A percentile compares a stretch with the other conserved stretches of the same genome.
phyloP scores from a whole-genome alignment of 495 filamentous ascomycete species.

The Podospora fimiseda region DNA sequence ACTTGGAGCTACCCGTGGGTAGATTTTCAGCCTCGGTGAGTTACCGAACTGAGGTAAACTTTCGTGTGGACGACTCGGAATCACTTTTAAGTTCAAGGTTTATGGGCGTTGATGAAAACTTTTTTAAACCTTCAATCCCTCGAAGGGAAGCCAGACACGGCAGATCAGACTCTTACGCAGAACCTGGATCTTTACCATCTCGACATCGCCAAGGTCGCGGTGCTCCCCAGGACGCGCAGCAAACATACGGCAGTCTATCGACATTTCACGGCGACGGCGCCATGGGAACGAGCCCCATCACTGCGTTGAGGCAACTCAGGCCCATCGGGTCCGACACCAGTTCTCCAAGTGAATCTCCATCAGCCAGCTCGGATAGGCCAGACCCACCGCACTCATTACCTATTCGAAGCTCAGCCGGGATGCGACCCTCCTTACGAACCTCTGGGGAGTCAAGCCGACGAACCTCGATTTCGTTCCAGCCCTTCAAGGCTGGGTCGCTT shows the following conservation, averaged over 20 bases:
- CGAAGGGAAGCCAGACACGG: slow-evolving; percentile 22
- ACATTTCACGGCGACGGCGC: slow-evolving; percentile 83
- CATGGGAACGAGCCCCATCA: slow-evolving; percentile 75
- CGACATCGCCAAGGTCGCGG: slow-evolving; percentile 41
- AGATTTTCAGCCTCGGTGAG: slow-evolving; percentile 72
- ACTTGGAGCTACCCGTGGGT: slow-evolving; percentile 79
- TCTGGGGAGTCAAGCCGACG: slow-evolving; percentile 40
- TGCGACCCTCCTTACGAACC: slow-evolving; percentile 42
- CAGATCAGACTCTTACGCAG: slow-evolving; percentile 38
- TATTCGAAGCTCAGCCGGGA: slow-evolving; percentile 27
- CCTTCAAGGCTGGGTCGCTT: slow-evolving; percentile 91
- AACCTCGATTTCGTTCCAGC: slow-evolving; percentile 84
- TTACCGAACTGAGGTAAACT: slow-evolving; percentile 82
- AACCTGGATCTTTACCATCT: slow-evolving; percentile 70
- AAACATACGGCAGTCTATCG: slow-evolving; percentile 86
- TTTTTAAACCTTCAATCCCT: slow-evolving; percentile 67
- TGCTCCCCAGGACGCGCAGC: slow-evolving; percentile 59
- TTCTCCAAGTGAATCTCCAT: slow-evolving; percentile 58
- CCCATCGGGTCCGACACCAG: slow-evolving; percentile 51
- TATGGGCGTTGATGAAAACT: slow-evolving; percentile 83
- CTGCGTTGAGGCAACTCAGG: slow-evolving; percentile 66
- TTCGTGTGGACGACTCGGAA: slow-evolving; percentile 86
- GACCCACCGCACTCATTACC: slow-evolving; percentile 40
- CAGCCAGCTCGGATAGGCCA: slow-evolving; percentile 41
- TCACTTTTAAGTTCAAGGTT: slow-evolving; percentile 82